These are phyloP conservation scores for Sporisorium reilianum DNA, from an alignment of 1,284 basidiomycete genomes.

Conservation along the genomic window DNA sequence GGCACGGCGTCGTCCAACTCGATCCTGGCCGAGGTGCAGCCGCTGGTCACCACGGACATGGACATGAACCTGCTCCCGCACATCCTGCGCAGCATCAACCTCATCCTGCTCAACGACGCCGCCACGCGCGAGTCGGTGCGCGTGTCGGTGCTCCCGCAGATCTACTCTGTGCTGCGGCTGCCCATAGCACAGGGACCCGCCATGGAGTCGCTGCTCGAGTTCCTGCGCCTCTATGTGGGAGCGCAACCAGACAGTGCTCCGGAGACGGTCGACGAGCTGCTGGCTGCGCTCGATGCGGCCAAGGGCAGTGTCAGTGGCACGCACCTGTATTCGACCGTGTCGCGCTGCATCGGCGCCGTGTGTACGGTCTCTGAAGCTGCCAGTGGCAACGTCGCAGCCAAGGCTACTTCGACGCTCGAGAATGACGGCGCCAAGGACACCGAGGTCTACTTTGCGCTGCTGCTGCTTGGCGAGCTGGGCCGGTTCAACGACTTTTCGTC, in stretches of 20 bases:
- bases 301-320: conserved; percentile 35
- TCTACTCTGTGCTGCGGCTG: conserved; percentile 81
- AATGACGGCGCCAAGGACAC: conserved; percentile 39
- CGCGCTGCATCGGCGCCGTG: conserved; percentile 61
- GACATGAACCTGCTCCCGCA: conserved; percentile 59
- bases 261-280: conserved; percentile 40
- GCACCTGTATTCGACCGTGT: conserved; percentile 51
- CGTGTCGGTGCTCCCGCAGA: conserved; percentile 74
- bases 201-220: conserved; percentile 82
- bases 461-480: conserved; percentile 60
- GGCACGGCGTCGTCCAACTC: conserved; percentile 29
- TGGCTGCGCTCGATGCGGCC: conserved; percentile 34
- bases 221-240: conserved; percentile 83
- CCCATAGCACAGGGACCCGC: conserved; percentile 80
- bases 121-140: conserved; percentile 37
- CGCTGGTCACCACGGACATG: conserved; percentile 52
- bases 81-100: conserved; percentile 45
- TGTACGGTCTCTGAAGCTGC: conserved; percentile 38
- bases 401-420: conserved; percentile 31
- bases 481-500: conserved; percentile 55
- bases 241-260: conserved; percentile 74
- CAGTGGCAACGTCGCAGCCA: conserved; percentile 30
- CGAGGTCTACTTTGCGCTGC: conserved; percentile 54
- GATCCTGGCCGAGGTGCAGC: conserved; percentile 56
- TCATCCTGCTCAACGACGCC: conserved; percentile 45